Base-by-base conservation (phyloP, 495 filamentous ascomycete species). In the Pseudomonodictys pantanalensis region DNA sequence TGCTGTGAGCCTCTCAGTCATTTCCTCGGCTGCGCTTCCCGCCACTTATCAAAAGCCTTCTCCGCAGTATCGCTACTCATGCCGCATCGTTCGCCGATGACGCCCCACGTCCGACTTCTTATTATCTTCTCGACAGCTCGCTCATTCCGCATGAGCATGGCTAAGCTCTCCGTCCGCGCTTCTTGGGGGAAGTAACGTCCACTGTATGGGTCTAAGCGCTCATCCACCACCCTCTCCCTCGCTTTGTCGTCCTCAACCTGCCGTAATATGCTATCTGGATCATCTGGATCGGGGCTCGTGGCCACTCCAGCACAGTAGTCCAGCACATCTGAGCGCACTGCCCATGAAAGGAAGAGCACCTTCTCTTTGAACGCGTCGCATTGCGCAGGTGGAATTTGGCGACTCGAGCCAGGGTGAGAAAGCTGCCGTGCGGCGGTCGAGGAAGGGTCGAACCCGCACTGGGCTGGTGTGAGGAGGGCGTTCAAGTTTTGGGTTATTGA, bases 401-500 rank as follows among this genome's bases (percentile, higher is more conserved):
- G 74, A 26, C 60, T 70, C 10, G 62, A 62, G 28, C 62, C 71
- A 17, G 68, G 73, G 29, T 77, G 76, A 12, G 76, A 71, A 22
- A 60, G 53, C 17, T 84, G 80, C 24, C 83, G 80, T 2, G 81
- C 72, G 1, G 78, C 73, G 4, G 90, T 96, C 0, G 89, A 91
- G 0, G 86, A 78, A 15, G 93, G 90, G 62, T 96, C 88, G 70
- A 95, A 98, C 7, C 82, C 82, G 20, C 75, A 70, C 24, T 68
- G 77, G 15, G 89, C 77, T 0, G 93, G 93, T 1, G 88, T 92
- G 30, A 90, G 73, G 23, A 98, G 79, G 1, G 91, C 90, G 75
- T 98, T 98, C 39, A 98, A 80, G 62, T 96, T 91, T 69, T 96
- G 92, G 1, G 84, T 84, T 64, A 98, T 96, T 15, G 88, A 88